A percentile compares a stretch with the other conserved stretches of the same genome.
phyloP scores from a whole-genome alignment of 495 filamentous ascomycete species.

The Talaromyces nanjingensis region DNA sequence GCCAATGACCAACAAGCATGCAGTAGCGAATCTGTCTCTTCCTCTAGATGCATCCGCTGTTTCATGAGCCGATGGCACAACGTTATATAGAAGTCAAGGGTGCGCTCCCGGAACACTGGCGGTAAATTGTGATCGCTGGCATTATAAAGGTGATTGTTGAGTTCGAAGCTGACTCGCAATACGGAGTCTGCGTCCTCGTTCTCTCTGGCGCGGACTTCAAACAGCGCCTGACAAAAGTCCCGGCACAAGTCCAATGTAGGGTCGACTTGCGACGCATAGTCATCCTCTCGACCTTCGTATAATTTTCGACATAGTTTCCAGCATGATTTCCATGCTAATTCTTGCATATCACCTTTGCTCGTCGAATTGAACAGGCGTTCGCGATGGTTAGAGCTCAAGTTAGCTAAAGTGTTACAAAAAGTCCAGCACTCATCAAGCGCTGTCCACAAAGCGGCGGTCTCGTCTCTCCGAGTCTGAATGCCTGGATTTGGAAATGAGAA shows the following conservation, averaged over 20 bases:
- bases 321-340: slow-evolving; percentile 84
- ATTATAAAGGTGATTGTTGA: slow-evolving; percentile 92
- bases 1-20: slow-evolving; percentile 85
- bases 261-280: slow-evolving; percentile 62
- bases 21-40: slow-evolving; percentile 75
- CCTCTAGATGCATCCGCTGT: slow-evolving; percentile 66
- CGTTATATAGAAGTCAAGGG: slow-evolving; percentile 89
- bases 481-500: slow-evolving; percentile 36
- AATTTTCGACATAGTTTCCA: slow-evolving; percentile 86
- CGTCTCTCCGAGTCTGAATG: slow-evolving; percentile 26
- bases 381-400: slow-evolving; percentile 76
- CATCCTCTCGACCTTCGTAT: slow-evolving; percentile 71
- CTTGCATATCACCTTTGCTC: slow-evolving; percentile 64
- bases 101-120: slow-evolving; percentile 82
- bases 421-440: slow-evolving; percentile 91
- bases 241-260: slow-evolving; percentile 80
- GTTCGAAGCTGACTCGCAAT: slow-evolving; percentile 82
- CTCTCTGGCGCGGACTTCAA: slow-evolving; percentile 69
- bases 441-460: slow-evolving; percentile 64
- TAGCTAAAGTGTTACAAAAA: slow-evolving; percentile 83
- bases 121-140: slow-evolving; percentile 80
- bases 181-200: slow-evolving; percentile 79
- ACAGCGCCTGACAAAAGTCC: slow-evolving; percentile 85
- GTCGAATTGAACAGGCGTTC: slow-evolving; percentile 64
- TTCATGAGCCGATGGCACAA: slow-evolving; percentile 92